A percentile compares a stretch with the other conserved stretches of the same genome.
Evolutionary conservation across 2,329 filamentous ascomycete species (phyloP).

Genomic region (Fusarium sp.): DNA sequence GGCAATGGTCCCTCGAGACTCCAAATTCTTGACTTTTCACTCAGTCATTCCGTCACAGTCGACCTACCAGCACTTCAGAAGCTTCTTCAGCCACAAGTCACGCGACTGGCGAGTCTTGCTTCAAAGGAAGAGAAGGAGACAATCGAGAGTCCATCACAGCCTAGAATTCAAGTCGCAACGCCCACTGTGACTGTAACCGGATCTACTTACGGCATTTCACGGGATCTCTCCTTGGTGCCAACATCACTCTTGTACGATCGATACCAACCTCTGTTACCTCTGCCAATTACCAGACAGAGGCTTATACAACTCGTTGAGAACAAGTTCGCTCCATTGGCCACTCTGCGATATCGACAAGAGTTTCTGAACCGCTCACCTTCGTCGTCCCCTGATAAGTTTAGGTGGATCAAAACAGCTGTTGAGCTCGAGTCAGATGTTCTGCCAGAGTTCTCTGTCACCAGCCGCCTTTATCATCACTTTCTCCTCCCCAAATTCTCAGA

Average conservation of each 20-base stretch:
- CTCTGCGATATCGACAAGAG: constrained; percentile 55
- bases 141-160: constrained; percentile 15
- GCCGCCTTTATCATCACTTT: constrained; percentile 52
- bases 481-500: constrained; percentile 43
- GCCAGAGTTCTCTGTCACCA: constrained; percentile 52
- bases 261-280: constrained; percentile 54
- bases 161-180: constrained; percentile 34
- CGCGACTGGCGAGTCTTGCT: constrained; percentile 40
- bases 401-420: constrained; percentile 43
- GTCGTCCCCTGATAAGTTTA: constrained; percentile 23
- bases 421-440: constrained; percentile 51
- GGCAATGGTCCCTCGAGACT: constrained; percentile 19
- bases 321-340: constrained; percentile 53
- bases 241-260: constrained; percentile 51
- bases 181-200: constrained; percentile 55
- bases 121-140: constrained; percentile 24
- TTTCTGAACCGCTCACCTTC: constrained; percentile 44
- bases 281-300: constrained; percentile 52
- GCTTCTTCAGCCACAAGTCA: constrained; percentile 43
- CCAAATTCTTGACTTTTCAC: constrained; percentile 53
- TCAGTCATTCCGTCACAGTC: constrained; percentile 54
- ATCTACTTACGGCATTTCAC: constrained; percentile 54
- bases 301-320: constrained; percentile 54
- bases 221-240: constrained; percentile 46
- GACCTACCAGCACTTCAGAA: constrained; percentile 50